Evolutionary conservation across 2,329 filamentous ascomycete genomes (phyloP), one percentile per base, ranked within the genome.

Genomic region (Exophiala sideris): DNA sequence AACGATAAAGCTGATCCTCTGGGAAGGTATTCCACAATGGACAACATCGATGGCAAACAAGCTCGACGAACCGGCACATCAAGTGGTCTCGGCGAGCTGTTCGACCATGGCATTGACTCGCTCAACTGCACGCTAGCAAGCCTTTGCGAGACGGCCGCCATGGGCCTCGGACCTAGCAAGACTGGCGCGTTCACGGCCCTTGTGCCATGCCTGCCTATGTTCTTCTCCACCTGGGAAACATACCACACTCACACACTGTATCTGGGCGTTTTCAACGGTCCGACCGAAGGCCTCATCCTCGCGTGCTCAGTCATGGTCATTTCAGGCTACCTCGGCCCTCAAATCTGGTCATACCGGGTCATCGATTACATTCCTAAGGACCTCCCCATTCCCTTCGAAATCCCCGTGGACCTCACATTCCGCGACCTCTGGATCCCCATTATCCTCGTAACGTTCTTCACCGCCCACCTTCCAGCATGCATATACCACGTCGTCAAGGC

Each of bases 211-310:
- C 76, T 99, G 41, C 89, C 94, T 56, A 99, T 99, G 94, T 99
- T 96, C 79, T 96, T 99, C 75, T 96, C 92, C 2, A 99, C 94
- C 1, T 99, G 94, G 94, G 94, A 99, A 75, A 99, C 94, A 1
- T 99, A 96, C 71, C 94, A 99, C 73, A 96, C 94, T 4, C 94
- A 99, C 71, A 97, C 94, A 0, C 78, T 99, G 5, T 99, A 96
- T 71, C 84, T 99, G 10, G 94, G 94, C 51, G 90, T 92, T 70
- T 88, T 99, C 81, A 99, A 99, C 70, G 94, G 94, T 1, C 94
- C 94, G 1, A 99, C 94, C 66, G 94, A 99, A 76, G 94, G 94
- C 16, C 78, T 99, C 33, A 85, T 97, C 48, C 86, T 99, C 60
- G 94, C 91, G 21, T 91, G 89, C 67, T 73, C 76, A 48, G 82